phyloP scores from a whole-genome alignment of 2,329 filamentous ascomycete genomes.

The Hypoxylon sp. region DNA sequence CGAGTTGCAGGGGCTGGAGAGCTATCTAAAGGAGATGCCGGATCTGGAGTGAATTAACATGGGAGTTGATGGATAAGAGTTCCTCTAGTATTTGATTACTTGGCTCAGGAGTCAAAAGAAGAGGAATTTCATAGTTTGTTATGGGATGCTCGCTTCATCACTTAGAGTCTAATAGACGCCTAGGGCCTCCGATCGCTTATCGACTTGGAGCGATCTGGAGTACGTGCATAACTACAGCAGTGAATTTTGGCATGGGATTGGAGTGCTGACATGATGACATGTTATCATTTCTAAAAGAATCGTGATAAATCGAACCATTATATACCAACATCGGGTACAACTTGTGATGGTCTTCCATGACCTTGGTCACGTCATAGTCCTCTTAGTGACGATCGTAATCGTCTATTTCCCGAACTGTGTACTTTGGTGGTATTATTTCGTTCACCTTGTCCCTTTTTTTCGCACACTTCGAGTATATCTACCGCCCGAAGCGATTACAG shows the following conservation, averaged over 20 bases:
- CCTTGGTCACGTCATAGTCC: conserved; percentile 4
- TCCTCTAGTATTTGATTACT: background rate
- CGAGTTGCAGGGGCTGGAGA: conserved; percentile 57
- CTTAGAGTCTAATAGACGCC: no score
- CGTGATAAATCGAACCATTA: conserved; percentile 4
- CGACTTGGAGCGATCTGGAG: no score
- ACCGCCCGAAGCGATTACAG: background rate
- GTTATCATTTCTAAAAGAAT: background rate
- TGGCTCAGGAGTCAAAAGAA: no score
- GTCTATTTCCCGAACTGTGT: conserved; percentile 5
- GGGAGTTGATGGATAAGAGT: background rate
- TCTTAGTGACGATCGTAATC: background rate
- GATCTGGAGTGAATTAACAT: conserved; percentile 3
- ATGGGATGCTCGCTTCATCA: no score
- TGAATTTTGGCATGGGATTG: no score
- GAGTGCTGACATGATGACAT: background rate
- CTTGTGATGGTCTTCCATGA: background rate
- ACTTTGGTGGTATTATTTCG: conserved; percentile 4
- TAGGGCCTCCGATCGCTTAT: no score
- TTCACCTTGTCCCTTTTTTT: conserved; percentile 2
- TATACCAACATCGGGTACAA: conserved; percentile 10
- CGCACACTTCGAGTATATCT: conserved; percentile 11
- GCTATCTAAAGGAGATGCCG: conserved; percentile 52
- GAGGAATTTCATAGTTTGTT: no score
- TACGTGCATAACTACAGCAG: no score